Percentiles rank a stretch among this genome's conserved stretches.
phyloP scores from a whole-genome alignment of 495 filamentous ascomycete genomes.

The Polyplosphaeria fusca region DNA sequence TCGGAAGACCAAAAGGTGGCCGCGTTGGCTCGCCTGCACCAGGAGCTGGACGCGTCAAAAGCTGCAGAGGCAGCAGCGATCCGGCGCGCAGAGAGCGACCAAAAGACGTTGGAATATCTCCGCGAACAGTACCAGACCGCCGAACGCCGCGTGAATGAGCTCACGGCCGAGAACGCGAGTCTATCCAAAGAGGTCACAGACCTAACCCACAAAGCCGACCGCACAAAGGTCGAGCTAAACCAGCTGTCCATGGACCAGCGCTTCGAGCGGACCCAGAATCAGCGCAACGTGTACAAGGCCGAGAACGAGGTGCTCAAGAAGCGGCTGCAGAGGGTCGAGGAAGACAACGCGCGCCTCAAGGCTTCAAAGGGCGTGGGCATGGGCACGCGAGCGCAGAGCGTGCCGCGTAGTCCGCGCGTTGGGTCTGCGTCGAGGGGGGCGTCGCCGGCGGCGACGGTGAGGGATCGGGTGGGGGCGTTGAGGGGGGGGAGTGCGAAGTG shows the following conservation, averaged over 20 bases:
- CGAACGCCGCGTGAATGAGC: neutral
- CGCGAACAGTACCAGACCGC: slow-evolving; percentile 16
- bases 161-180: neutral
- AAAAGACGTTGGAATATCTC: slow-evolving; percentile 10
- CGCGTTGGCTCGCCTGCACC: neutral
- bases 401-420: slow-evolving; percentile 18
- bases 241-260: neutral
- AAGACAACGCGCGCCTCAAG: slow-evolving; percentile 16
- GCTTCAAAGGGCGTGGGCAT: slow-evolving; percentile 14
- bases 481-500: too few relatives aligned
- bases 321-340: slow-evolving; percentile 2
- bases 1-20: slow-evolving; percentile 18
- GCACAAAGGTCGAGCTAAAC: slow-evolving; percentile 1
- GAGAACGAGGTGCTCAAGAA: slow-evolving; percentile 4
- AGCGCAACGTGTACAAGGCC: neutral
- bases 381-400: slow-evolving; percentile 18
- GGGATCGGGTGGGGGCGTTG: too few relatives aligned
- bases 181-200: neutral
- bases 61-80: neutral
- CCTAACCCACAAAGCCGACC: slow-evolving; percentile 1
- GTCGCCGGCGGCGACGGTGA: too few relatives aligned
- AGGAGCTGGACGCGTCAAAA: slow-evolving; percentile 5
- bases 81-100: neutral
- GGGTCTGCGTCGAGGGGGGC: slow-evolving; percentile 14
- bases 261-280: neutral